Evolutionary conservation across 352 stramenopile genomes (phyloP), one percentile per base, ranked within the genome.

Genomic region (Thalassiosira hispida): DNA sequence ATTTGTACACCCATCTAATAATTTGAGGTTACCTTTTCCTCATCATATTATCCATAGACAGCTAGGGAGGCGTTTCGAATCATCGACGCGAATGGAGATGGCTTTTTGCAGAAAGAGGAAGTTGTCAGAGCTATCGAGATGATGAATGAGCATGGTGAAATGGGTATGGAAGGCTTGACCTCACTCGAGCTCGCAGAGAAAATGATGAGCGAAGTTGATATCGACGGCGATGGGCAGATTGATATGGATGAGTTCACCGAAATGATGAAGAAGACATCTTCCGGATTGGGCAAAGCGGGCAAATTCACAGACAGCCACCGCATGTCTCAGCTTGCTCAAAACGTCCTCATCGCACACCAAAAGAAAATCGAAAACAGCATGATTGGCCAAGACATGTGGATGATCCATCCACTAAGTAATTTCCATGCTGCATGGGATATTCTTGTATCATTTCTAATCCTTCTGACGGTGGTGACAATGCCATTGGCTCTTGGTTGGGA

Each of bases 401-500:
- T 91, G 23, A 78, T 91, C 22, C 83, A 91, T 78, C 85, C 85
- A 11, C 59, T 80, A 31, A 77, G 63, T 27, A 72, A 78, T 53
- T 51, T 77, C n/a, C 70, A 90, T 57, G 74, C 69, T 5, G 63
- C 71, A 35, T 91, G 82, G 81, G 85, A 91, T 71, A 81, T 90
- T 18, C n/a, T 83, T n/a, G 71, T 91, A 38, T 84, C 85, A 52
- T 46, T 84, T 1, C 46, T 90, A 1, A 89, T 91, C 31, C 57
- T 89, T 5, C 11, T 89, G 9, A 91, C 85, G 49, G 66, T 91
- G 14, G 53, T 88, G 6, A 86, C 80, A 20, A 77, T 91, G 52
- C 85, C 85, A 35, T 55, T 91, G 9, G 79, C 73, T n/a, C 62
- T 91, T 25, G 85, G 80, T 35, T 91, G 85, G 75, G 85, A 91